Base-by-base conservation (phyloP, 2,329 filamentous ascomycete genomes). In the Orbilia brochopaga region DNA sequence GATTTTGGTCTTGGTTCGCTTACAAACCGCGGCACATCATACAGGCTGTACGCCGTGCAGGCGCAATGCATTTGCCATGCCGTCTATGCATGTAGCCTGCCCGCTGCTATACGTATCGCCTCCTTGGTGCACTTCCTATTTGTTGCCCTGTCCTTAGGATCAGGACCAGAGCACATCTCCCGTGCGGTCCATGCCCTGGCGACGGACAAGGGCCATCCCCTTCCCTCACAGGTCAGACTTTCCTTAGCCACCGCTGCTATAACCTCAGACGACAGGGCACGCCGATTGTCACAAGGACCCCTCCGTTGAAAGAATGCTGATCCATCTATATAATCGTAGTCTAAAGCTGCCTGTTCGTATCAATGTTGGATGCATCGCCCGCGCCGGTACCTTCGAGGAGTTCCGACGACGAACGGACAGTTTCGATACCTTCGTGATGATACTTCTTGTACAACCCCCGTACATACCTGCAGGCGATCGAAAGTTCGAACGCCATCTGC, bases 41-140 rank as follows among this genome's bases (percentile, higher is more conserved):
- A 40, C 37, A 53, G 27, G 54, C 35, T 50, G 35, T 42, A 54
- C 23, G 51, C 42, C 58, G 58, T 50, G 58, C 44, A 46, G 57
- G 55, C 54, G 63, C 50, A 62, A 69, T 69, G 57, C 65, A 59
- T 58, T 69, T 69, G 65, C 65, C 65, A 69, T 69, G 65, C 65
- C 53, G 46, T 58, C 55, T 42, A 57, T 69, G 57, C 44, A 69
- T 63, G 40, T 67, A 56, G 40, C 51, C 54, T 53, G 55, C 56
- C 63, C n/a, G n/a, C n/a, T n/a, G n/a, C n/a, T n/a, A n/a, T n/a
- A n/a, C n/a, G 55, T 56, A 40, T 60, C 30, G 37, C 59, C 46
- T 51, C 32, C 17, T 52, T 44, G 24, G 30, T 35, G 37, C 30
- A 15, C 44, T 65, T 62, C 57, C 56, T 62, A 63, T 69, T 69